Base-by-base conservation (phyloP, 1,139 yeast genomes). In the Candida labiduridarum region DNA sequence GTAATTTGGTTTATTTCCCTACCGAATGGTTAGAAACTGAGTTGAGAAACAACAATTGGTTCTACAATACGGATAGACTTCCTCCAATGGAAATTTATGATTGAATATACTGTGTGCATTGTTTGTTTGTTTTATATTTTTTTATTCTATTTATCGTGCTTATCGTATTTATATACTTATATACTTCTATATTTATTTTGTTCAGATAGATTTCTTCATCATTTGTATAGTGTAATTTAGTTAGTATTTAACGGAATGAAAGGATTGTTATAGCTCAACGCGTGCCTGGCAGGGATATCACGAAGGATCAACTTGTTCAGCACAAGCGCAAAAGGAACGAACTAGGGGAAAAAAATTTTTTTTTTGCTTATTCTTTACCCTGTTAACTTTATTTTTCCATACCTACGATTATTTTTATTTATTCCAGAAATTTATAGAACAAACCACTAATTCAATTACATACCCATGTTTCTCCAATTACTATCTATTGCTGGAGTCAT, bases 61-160 rank as follows among this genome's bases (percentile, higher is more conserved):
- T 91, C 67, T 92, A 90, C 73, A 89, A 87, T 59, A 86, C 96
- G 49, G 99, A 94, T 65, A 83, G 96, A 63, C 75, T 94, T 44
- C 97, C 98, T 9, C 99, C 99, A 1, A 84, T 94, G 52, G 98
- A 94, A 66, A 94, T 94, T 49, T 94, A 89, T 67, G 96, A 92
- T 63, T 94, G 68, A 41, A 18, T 4, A 12, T n/a, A 8, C 22
- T 5, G 36, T 22, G 30, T 22, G 9, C 10, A 30, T 31, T n/a
- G n/a, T 8, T 4, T 42, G 4, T 42, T 33, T 42, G 19, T 19
- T 33, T 30, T 42, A 4, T 30, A 10, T 10, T 27, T 41, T 2
- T 18, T 41, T 29, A 22, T 22, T n/a, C 11, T n/a, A 22, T 14
- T 43, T 14, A 29, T 33, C 22, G 19, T 41, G n/a, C 30, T 10